These are phyloP conservation scores for Colletotrichum abscissum DNA, from an alignment of 2,329 filamentous ascomycete genomes.

Conservation along the genomic window DNA sequence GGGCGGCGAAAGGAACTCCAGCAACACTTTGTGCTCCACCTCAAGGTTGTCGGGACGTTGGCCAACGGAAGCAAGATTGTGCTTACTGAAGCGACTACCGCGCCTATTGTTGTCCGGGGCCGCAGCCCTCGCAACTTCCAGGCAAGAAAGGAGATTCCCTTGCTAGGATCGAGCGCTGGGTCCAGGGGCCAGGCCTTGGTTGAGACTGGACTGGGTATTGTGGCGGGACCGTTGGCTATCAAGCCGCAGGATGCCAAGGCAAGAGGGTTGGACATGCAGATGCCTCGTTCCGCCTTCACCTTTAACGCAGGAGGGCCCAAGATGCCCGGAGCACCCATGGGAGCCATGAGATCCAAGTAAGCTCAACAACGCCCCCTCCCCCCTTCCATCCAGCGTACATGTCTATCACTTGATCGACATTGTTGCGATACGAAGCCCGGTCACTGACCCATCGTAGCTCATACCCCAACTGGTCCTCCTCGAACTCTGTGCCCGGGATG, in stretches of 20 bases:
- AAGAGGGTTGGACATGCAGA: constrained; percentile 63
- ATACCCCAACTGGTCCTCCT: constrained; percentile 67
- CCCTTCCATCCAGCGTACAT: not conserved
- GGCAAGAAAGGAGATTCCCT: constrained; percentile 89
- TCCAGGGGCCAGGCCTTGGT: constrained; percentile 81
- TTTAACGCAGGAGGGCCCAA: constrained; percentile 65
- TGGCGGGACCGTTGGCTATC: constrained; percentile 65
- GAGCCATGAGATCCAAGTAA: constrained; percentile 68
- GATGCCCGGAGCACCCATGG: constrained; percentile 63
- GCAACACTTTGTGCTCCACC: constrained; percentile 91
- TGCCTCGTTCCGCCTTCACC: constrained; percentile 68
- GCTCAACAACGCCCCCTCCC: constrained; percentile 41
- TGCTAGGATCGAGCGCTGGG: constrained; percentile 80
- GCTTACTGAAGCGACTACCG: constrained; percentile 85
- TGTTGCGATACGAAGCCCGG: constrained; percentile 1
- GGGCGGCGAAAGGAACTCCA: constrained; percentile 94
- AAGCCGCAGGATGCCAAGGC: constrained; percentile 67
- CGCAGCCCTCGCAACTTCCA: constrained; percentile 96
- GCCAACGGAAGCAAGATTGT: constrained; percentile 85
- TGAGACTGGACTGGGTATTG: constrained; percentile 71
- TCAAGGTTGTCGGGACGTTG: constrained; percentile 87
- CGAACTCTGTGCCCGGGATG: constrained; percentile 53
- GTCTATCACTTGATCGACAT: not conserved
- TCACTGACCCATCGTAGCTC: constrained; percentile 52
- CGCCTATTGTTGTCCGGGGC: constrained; percentile 92